These are phyloP conservation scores for Medicago lupulina DNA, from an alignment of 306 rosid genomes.

Conservation along the genomic window DNA sequence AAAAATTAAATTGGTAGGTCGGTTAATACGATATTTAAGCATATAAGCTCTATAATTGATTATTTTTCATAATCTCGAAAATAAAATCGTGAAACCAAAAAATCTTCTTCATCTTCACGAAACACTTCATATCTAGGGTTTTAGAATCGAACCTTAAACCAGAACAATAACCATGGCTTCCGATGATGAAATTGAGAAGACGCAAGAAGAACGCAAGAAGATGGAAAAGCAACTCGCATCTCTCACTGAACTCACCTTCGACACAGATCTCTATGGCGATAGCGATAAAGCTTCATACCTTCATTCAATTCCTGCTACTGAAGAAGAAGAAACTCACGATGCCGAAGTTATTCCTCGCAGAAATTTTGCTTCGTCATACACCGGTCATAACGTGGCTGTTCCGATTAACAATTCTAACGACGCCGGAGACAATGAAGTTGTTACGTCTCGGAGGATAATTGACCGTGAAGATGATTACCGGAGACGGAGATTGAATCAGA, in stretches of 20 bases:
- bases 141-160: background rate
- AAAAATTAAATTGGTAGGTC: background rate
- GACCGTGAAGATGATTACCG: conserved; percentile 46
- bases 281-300: conserved; percentile 34
- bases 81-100: background rate
- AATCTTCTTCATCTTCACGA: background rate
- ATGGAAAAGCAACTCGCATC: conserved; percentile 50
- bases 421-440: background rate
- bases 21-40: background rate
- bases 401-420: background rate
- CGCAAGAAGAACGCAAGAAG: conserved; percentile 75
- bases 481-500: conserved; percentile 31
- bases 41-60: no score
- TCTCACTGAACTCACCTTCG: conserved; percentile 46
- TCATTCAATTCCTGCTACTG: conserved; percentile 45
- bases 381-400: conserved; percentile 19
- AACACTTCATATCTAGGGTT: conserved; percentile 25
- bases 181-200: conserved; percentile 80
- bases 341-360: conserved; percentile 23
- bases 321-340: conserved; percentile 38
- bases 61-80: background rate
- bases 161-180: conserved; percentile 44
- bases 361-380: conserved; percentile 35
- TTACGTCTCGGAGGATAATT: conserved; percentile 28
- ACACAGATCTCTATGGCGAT: conserved; percentile 50